A percentile compares a stretch with the other conserved stretches of the same genome.
Conservation (phyloP, 768 basidiomycete species). For the Lentinus brumalis region DNA sequence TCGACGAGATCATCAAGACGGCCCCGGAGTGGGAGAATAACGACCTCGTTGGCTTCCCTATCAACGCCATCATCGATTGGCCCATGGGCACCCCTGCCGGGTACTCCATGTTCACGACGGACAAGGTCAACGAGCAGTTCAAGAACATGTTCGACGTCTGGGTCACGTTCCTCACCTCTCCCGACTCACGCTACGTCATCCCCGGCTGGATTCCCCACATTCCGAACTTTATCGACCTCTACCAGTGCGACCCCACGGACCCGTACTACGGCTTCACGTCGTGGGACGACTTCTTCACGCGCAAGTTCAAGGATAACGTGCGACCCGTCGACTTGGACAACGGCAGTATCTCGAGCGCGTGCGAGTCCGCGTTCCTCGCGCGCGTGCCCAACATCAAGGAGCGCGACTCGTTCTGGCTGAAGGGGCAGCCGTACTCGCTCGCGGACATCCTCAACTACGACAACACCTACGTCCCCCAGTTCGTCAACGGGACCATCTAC, state of each 20-base stretch:
- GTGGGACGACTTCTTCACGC: constrained; percentile 41
- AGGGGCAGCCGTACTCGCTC: constrained; percentile 63
- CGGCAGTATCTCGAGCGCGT: constrained; percentile 48
- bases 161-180: constrained; percentile 47
- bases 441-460: constrained; percentile 52
- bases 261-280: constrained; percentile 31
- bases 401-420: constrained; percentile 59
- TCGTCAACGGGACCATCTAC: constrained; percentile 53
- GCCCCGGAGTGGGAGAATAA: constrained; percentile 44
- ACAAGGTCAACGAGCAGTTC: constrained; percentile 47
- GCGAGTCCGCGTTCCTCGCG: constrained; percentile 54
- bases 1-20: constrained; percentile 46
- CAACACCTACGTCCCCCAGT: constrained; percentile 35
- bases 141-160: constrained; percentile 54
- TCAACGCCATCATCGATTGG: constrained; percentile 48
- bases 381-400: constrained; percentile 41
- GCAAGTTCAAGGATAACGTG: constrained; percentile 26
- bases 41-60: constrained; percentile 48
- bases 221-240: constrained; percentile 22
- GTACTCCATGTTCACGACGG: constrained; percentile 38
- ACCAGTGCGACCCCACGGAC: constrained; percentile 18
- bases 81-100: constrained; percentile 43
- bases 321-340: constrained; percentile 5
- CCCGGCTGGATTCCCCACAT: constrained; percentile 24
- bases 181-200: constrained; percentile 46